A percentile compares a stretch with the other conserved stretches of the same genome.
These are phyloP conservation scores for Alternaria sp. DNA, from an alignment of 2,329 filamentous ascomycete genomes.

Conservation along the genomic window DNA sequence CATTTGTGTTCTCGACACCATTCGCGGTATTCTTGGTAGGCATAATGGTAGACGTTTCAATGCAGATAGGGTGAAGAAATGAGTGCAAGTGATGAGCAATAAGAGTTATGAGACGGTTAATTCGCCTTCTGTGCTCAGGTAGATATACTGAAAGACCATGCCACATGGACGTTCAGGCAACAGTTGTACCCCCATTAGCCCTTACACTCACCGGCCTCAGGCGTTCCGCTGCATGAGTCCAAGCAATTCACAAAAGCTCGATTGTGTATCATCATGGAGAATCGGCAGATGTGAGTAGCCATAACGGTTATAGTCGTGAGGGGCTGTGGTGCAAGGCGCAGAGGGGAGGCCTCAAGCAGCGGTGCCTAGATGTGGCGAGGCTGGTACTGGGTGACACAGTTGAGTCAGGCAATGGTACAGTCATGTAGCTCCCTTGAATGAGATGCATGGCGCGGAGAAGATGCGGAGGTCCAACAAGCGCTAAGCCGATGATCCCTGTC, in stretches of 20 bases:
- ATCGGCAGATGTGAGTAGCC: not conserved
- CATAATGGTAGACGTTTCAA: slow-evolving; percentile 2
- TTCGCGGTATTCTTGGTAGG: slow-evolving; percentile 5
- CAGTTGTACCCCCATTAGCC: not conserved
- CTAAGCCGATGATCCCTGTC: slow-evolving; percentile 15
- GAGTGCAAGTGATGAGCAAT: not conserved
- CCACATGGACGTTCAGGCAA: not conserved
- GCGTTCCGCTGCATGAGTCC: not conserved
- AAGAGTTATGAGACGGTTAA: not conserved
- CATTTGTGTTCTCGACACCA: slow-evolving; percentile 7
- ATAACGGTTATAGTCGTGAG: not conserved
- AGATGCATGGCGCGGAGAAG: not conserved
- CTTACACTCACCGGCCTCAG: not conserved
- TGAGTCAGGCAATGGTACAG: not conserved
- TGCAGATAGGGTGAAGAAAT: not conserved
- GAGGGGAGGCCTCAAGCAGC: not conserved
- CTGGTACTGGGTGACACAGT: not conserved
- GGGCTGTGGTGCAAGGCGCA: not conserved
- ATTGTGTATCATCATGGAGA: not conserved
- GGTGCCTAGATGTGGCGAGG: slow-evolving; percentile 12
- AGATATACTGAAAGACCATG: not conserved
- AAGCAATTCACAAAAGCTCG: not conserved
- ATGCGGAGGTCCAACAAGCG: slow-evolving; percentile 4
- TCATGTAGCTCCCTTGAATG: not conserved
- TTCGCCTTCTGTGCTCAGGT: not conserved